These are phyloP conservation scores for Salisapilia sapeloensis DNA, from an alignment of 352 stramenopile species.

Conservation along the genomic window DNA sequence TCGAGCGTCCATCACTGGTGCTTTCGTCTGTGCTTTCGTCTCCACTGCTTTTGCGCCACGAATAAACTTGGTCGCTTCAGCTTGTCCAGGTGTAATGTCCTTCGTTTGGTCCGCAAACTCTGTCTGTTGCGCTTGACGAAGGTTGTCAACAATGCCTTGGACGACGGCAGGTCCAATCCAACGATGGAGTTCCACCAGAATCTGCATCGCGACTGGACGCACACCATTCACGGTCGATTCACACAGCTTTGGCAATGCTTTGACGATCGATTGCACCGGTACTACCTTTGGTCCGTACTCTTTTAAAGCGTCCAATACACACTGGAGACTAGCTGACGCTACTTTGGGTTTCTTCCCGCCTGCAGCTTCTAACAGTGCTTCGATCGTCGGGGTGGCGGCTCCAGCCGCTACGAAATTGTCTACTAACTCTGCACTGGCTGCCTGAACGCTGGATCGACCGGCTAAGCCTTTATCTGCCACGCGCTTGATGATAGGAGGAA, in stretches of 20 bases:
- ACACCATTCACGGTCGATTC: constrained; percentile 74
- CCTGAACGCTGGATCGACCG: constrained; percentile 51
- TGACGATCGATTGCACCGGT: constrained; percentile 50
- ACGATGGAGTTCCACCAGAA: constrained; percentile 65
- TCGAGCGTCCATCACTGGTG: constrained; percentile 43
- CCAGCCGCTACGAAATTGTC: constrained; percentile 54
- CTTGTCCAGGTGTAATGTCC: constrained; percentile 45
- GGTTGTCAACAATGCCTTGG: constrained; percentile 60
- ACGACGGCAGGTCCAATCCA: constrained; percentile 62
- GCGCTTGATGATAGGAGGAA: constrained; percentile 49
- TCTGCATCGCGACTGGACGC: constrained; percentile 55
- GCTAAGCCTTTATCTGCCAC: constrained; percentile 76
- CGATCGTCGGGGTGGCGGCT: constrained; percentile 56
- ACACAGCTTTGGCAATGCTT: constrained; percentile 40
- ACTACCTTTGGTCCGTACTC: constrained; percentile 64
- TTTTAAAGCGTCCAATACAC: constrained; percentile 53
- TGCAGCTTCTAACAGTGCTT: constrained; percentile 58
- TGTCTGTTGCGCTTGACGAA: constrained; percentile 68
- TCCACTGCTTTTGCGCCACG: constrained; percentile 26
- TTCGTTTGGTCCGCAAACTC: constrained; percentile 69
- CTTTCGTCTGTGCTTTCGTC: constrained; percentile 1
- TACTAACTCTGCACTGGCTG: constrained; percentile 65
- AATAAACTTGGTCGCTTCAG: constrained; percentile 48
- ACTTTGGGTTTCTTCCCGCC: constrained; percentile 82
- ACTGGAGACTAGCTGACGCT: constrained; percentile 44